Evolutionary conservation across 768 basidiomycete genomes (phyloP), one percentile per base, ranked within the genome.

Genomic region (Pulveroboletus sp.): DNA sequence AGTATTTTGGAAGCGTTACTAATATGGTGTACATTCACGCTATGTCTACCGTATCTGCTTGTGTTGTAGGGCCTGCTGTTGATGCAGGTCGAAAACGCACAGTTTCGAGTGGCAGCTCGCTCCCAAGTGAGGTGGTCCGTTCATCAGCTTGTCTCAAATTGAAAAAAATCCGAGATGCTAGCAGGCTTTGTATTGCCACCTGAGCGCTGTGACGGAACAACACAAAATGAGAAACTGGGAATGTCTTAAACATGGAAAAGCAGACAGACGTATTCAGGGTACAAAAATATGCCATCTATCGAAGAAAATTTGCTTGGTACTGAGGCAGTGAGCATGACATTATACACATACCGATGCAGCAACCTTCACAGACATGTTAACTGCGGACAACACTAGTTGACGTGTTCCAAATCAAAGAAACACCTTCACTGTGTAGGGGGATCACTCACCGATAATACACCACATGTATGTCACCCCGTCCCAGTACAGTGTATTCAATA

Each of bases 151-250:
- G 33, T 21, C 43, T 56, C 3, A 67, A 65, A 36, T 57, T 59
- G 57, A 65, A 65, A 35, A 65, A 56, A 17, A 65, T 65, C n/a
- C 65, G 55, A 38, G 51, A 59, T 28, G 59, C 54, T 9, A 65
- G 54, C 7, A 67, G 35, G 21, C 63, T 45, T 14, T 65, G 63
- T 26, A 65, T 32, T 4, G 56, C 65, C 30, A 67, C 47, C 35
- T 65, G 63, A 5, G 63, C 63, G 10, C 63, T 64, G 37, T 50
- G 14, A 26, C 8, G 6, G 36, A 49, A 33, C 14, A 47, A 33
- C 3, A 39, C 33, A 27, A 10, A 14, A 32, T 64, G 12, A 63
- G 54, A 51, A 37, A 45, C 7, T 0, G 11, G 2, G 0, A 3
- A n/a, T n/a, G 3, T 3, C 12, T 17, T 9, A 18, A 15, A 24